These are phyloP conservation scores for Tetrahymena borealis DNA, from an alignment of 73 alveolate species.

Conservation along the genomic window DNA sequence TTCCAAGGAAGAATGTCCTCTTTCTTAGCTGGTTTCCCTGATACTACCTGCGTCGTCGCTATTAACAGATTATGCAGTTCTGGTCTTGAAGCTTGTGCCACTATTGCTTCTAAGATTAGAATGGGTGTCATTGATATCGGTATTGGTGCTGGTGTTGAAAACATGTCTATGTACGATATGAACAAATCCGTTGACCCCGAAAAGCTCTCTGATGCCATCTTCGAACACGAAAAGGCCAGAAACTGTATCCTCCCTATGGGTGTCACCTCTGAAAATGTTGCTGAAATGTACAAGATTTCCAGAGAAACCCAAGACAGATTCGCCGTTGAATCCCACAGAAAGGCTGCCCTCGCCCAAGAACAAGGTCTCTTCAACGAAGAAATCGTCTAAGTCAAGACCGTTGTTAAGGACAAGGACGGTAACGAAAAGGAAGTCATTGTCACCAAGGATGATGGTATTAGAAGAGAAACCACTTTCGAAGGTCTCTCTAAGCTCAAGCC, in stretches of 20 bases:
- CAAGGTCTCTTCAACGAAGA: conserved; percentile 87
- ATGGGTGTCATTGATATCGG: conserved; percentile 93
- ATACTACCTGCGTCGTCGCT: conserved; percentile 81
- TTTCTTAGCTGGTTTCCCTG: conserved; percentile 94
- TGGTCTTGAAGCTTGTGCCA: conserved; percentile 95
- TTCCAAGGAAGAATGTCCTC: conserved; percentile 90
- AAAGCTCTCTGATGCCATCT: conserved; percentile 69
- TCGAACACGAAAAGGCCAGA: conserved; percentile 91
- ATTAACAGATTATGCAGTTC: conserved; percentile 97
- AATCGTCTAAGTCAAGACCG: conserved; percentile 85
- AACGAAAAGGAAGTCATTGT: conserved; percentile 56
- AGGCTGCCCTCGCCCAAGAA: conserved; percentile 87
- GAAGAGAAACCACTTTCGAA: conserved; percentile 85
- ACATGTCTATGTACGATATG: conserved; percentile 95
- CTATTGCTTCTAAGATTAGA: conserved; percentile 83
- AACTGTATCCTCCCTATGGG: conserved; percentile 99
- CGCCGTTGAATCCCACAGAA: conserved; percentile 90
- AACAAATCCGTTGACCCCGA: conserved; percentile 89
- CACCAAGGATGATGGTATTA: conserved; percentile 90
- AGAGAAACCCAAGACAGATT: conserved; percentile 92
- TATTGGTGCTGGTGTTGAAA: conserved; percentile 99
- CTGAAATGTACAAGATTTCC: conserved; percentile 86
- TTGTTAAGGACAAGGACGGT: conserved; percentile 68
- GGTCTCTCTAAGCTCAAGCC: conserved; percentile 89
- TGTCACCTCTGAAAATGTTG: conserved; percentile 96